Evolutionary conservation across 2,329 filamentous ascomycete genomes (phyloP).

Genomic region (Coleophoma cylindrospora): DNA sequence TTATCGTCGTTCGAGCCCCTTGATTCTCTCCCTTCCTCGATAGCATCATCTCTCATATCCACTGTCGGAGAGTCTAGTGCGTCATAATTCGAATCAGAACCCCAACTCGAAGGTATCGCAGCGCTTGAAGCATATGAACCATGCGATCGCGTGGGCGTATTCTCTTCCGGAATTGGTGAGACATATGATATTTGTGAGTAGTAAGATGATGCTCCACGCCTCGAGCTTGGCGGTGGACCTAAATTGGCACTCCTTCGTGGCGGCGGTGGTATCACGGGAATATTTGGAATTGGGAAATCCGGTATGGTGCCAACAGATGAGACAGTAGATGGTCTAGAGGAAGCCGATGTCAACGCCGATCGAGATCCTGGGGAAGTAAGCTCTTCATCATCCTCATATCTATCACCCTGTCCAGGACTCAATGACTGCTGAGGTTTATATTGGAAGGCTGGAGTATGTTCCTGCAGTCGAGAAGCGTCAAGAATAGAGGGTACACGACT

Average conservation of each 20-base stretch:
- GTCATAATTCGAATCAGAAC: constrained; percentile 35
- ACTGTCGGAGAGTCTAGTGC: constrained; percentile 12
- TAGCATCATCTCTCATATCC: constrained; percentile 10
- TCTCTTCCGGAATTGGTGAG: constrained; percentile 73
- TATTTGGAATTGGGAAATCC: constrained; percentile 33
- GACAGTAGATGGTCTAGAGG: constrained; percentile 47
- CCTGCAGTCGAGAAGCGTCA: constrained; percentile 50
- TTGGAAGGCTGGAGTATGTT: constrained; percentile 49
- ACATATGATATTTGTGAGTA: constrained; percentile 64
- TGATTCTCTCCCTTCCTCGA: constrained; percentile 22
- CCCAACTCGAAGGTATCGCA: constrained; percentile 67
- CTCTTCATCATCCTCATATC: constrained; percentile 12
- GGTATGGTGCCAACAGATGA: constrained; percentile 53
- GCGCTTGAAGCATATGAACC: constrained; percentile 68
- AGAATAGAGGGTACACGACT: constrained; percentile 55
- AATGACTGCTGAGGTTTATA: constrained; percentile 36
- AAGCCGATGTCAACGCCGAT: constrained; percentile 37
- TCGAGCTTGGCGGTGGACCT: constrained; percentile 55
- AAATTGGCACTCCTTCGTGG: constrained; percentile 46
- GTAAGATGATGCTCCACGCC: constrained; percentile 57
- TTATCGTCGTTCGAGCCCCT: constrained; percentile 23
- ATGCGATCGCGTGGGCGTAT: constrained; percentile 46
- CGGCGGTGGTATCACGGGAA: constrained; percentile 7
- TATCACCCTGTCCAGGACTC: constrained; percentile 17
- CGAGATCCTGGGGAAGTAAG: constrained; percentile 30